Evolutionary conservation across 2,329 filamentous ascomycete genomes (phyloP).

Genomic region (Aspergillus calidoustus): DNA sequence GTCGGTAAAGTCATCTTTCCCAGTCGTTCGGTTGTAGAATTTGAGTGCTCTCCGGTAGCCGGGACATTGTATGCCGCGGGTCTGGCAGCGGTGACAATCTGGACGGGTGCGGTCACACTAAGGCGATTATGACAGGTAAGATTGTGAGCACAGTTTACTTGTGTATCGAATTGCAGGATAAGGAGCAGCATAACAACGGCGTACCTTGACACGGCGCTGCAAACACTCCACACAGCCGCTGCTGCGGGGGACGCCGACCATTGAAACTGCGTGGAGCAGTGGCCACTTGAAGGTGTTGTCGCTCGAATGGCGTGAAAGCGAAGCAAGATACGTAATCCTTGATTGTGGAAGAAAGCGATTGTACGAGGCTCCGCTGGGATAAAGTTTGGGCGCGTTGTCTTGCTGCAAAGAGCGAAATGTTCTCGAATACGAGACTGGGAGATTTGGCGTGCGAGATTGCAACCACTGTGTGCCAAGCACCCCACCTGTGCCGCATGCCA

Average conservation of each 20-base stretch:
- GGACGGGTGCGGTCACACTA: constrained; percentile 30
- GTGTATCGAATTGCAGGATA: no score
- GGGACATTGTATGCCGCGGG: constrained; percentile 21
- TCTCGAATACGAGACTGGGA: neutral
- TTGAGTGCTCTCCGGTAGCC: constrained; percentile 25
- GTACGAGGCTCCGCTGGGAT: neutral
- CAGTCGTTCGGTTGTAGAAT: constrained; percentile 23
- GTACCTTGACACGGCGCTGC: constrained; percentile 30
- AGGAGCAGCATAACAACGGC: neutral
- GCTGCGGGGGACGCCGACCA: constrained; percentile 30
- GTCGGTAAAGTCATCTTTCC: constrained; percentile 6
- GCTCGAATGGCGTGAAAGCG: no score
- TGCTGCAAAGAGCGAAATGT: neutral
- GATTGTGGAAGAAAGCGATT: neutral
- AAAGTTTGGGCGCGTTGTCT: neutral
- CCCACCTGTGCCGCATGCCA: no score
- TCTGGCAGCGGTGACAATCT: constrained; percentile 25
- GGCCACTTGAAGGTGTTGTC: no score
- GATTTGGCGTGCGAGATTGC: neutral
- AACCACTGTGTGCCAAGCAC: neutral
- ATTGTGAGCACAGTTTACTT: no score
- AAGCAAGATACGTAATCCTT: neutral
- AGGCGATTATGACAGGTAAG: no score
- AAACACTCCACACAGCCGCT: constrained; percentile 29
- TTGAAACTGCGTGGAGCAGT: neutral